These are phyloP conservation scores for Neurospora crassa DNA, from an alignment of 2,329 filamentous ascomycete genomes.

Conservation along the genomic window DNA sequence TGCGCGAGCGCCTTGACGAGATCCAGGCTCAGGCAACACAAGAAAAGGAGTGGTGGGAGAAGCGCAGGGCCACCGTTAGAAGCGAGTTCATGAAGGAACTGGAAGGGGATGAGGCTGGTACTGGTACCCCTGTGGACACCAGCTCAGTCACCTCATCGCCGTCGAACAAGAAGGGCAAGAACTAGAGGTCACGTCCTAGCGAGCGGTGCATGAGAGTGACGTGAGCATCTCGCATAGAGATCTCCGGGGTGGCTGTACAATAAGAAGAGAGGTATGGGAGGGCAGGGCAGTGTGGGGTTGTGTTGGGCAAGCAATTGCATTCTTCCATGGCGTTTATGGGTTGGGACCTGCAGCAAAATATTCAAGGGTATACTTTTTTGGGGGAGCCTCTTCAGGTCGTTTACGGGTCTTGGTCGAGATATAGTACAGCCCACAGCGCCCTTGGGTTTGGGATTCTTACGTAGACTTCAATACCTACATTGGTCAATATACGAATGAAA, in stretches of 20 bases:
- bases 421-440: neutral
- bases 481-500: neutral
- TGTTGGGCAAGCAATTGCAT: conserved; percentile 10
- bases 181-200: conserved; percentile 26
- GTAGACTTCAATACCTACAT: neutral
- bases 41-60: conserved; percentile 91
- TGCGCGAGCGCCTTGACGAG: conserved; percentile 66
- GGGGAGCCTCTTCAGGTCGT: neutral
- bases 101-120: conserved; percentile 58
- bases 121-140: conserved; percentile 50
- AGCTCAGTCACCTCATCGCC: conserved; percentile 29
- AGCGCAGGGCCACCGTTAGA: conserved; percentile 63
- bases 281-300: conserved; percentile 1
- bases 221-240: conserved; percentile 20
- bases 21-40: conserved; percentile 60
- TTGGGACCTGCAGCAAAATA: conserved; percentile 6
- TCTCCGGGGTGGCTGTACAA: neutral
- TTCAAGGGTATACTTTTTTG: neutral
- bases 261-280: neutral
- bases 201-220: conserved; percentile 59
- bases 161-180: conserved; percentile 58
- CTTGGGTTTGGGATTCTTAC: neutral
- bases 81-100: conserved; percentile 79
- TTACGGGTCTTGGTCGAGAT: neutral
- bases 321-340: conserved; percentile 16